phyloP scores from a whole-genome alignment of 768 basidiomycete genomes.

The Leccinum fibrillosum region DNA sequence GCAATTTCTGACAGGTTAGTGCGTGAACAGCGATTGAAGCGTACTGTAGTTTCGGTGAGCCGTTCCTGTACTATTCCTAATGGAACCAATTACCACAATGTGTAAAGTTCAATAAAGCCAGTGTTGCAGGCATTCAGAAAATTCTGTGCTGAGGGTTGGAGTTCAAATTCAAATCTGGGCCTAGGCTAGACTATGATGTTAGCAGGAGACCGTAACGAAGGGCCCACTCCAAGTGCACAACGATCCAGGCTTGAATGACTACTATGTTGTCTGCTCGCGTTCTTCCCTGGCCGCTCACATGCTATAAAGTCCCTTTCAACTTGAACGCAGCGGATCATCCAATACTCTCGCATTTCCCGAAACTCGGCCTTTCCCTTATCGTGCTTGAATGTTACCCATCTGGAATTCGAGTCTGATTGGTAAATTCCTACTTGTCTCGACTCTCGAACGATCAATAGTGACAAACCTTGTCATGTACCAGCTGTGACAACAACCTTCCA shows the following conservation, averaged over 20 bases:
- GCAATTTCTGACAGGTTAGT: neutral
- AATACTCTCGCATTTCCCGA: neutral
- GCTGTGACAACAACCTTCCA: conserved; percentile 1
- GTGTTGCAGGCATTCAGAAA: neutral
- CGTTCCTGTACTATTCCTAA: neutral
- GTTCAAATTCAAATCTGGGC: neutral
- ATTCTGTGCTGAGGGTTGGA: neutral
- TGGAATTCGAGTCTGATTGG: neutral
- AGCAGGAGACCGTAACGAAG: neutral
- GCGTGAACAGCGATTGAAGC: neutral
- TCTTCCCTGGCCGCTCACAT: neutral
- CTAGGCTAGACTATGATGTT: neutral
- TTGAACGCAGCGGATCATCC: neutral
- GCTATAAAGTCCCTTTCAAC: neutral
- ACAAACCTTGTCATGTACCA: neutral
- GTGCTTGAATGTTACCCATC: neutral
- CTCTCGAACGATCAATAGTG: neutral
- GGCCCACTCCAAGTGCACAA: neutral
- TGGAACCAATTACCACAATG: neutral
- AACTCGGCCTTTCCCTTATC: neutral
- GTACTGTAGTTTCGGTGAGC: neutral
- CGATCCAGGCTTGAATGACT: neutral
- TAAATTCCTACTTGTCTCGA: neutral
- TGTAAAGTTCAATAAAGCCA: neutral
- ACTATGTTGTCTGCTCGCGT: neutral